Conservation (phyloP, 192 early-diverging fungal species). For the Funneliformis mosseae region DNA sequence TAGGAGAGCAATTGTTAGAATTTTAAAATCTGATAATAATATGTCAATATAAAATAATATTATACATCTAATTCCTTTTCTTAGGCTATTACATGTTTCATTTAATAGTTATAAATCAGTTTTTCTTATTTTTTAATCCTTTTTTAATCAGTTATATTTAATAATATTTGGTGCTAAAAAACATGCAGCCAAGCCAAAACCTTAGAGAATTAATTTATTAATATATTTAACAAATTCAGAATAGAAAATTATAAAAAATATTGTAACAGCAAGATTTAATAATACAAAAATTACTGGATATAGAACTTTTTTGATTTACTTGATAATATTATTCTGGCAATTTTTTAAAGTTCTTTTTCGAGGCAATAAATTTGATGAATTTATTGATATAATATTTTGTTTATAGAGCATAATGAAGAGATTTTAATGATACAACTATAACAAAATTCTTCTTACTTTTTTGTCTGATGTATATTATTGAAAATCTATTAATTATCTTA, state of each 20-base stretch:
- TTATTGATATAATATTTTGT: neutral
- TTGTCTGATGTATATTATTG: constrained; percentile 19
- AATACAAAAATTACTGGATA: constrained; percentile 4
- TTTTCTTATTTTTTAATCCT: neutral
- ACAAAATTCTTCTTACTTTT: constrained; percentile 2
- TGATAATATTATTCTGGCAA: neutral
- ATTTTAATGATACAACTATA: constrained; percentile 10
- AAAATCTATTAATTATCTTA: constrained; percentile 16
- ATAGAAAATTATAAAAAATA: neutral
- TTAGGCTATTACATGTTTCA: neutral
- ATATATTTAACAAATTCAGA: neutral
- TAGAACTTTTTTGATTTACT: neutral
- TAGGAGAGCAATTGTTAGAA: neutral
- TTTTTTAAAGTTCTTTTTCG: constrained; percentile 12
- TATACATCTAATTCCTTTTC: neutral
- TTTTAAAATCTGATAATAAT: neutral
- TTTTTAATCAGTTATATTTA: constrained; percentile 15
- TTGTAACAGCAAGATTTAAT: neutral
- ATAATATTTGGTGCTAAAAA: neutral
- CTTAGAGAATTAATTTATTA: constrained; percentile 11
- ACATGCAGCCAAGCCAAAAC: neutral
- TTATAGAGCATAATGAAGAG: neutral
- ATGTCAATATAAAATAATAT: neutral
- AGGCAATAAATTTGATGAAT: neutral
- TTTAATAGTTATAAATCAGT: neutral